Evolutionary conservation across 106 monocot genomes (phyloP).

Genomic region (Amphibolis antarctica): DNA sequence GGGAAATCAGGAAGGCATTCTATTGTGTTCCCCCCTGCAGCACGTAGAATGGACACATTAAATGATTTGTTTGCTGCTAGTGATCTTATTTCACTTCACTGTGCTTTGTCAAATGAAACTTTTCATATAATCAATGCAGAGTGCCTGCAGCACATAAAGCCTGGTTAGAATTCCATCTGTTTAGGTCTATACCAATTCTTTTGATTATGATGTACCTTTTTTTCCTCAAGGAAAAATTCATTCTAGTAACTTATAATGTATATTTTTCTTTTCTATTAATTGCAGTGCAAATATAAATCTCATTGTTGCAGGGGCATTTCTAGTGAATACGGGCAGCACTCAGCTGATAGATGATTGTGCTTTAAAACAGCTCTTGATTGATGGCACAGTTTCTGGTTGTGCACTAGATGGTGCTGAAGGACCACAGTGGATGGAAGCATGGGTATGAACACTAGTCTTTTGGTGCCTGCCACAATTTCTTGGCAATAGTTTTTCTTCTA

Average conservation of each 20-base stretch:
- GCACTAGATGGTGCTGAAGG: conserved; percentile 97
- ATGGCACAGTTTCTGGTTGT: conserved; percentile 94
- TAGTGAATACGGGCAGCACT: conserved; percentile 68
- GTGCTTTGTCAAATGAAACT: conserved; percentile 64
- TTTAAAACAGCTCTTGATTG: conserved; percentile 78
- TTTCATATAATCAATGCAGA: conserved; percentile 80
- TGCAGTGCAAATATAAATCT: not conserved
- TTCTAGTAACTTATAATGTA: not conserved
- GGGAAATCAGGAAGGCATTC: conserved; percentile 47
- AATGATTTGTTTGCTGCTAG: conserved; percentile 94
- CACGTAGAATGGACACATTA: conserved; percentile 93
- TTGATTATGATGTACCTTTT: not conserved
- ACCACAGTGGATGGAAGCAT: conserved; percentile 99
- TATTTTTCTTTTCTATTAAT: not conserved
- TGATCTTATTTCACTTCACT: conserved; percentile 95
- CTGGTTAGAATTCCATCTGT: conserved; percentile 35
- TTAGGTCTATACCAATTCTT: not conserved
- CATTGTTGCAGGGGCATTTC: conserved; percentile 45
- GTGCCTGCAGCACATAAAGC: conserved; percentile 83
- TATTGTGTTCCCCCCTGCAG: conserved; percentile 74
- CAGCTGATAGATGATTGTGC: conserved; percentile 85
- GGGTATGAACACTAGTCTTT: conserved; percentile 72
- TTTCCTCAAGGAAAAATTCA: not conserved
- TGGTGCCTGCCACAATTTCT: conserved; percentile 28
- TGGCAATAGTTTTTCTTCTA: not conserved